Percentiles rank a stretch among this genome's conserved stretches.
phyloP scores from a whole-genome alignment of 441 rosid species.

The Rhodomyrtus psidioides region DNA sequence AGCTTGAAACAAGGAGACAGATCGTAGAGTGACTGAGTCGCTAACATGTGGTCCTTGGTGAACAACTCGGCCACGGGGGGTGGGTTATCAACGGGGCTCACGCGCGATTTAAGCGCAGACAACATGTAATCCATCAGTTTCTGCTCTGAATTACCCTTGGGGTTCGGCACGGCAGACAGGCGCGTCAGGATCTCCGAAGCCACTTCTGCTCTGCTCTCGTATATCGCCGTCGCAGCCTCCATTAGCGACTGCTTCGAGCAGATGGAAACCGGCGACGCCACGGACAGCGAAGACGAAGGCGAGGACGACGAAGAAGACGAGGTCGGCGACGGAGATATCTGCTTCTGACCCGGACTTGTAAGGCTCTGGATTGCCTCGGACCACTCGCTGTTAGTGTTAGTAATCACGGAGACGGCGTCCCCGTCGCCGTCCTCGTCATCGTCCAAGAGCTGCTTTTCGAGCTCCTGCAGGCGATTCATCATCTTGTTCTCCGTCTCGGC shows the following conservation, averaged over 20 bases:
- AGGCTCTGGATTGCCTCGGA: constrained; percentile 58
- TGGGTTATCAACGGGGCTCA: constrained; percentile 29
- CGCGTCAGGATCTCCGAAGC: constrained; percentile 56
- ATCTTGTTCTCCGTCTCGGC: constrained; percentile 54
- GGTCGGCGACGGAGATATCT: constrained; percentile 48
- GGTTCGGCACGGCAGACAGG: constrained; percentile 38
- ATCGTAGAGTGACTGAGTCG: constrained; percentile 52
- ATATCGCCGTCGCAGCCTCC: constrained; percentile 68
- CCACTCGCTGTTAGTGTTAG: constrained; percentile 74
- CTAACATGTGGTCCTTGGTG: constrained; percentile 36
- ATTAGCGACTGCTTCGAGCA: constrained; percentile 43
- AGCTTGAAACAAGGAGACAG: constrained; percentile 66
- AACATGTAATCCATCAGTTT: constrained; percentile 52
- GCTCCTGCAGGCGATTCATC: constrained; percentile 70
- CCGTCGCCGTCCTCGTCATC: constrained; percentile 45
- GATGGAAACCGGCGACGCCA: constrained; percentile 34
- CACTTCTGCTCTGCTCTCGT: constrained; percentile 45
- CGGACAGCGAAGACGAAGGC: constrained; percentile 46
- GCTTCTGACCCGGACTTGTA: constrained; percentile 30
- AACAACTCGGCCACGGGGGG: constrained; percentile 52
- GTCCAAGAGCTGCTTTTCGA: constrained; percentile 71
- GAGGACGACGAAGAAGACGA: constrained; percentile 22
- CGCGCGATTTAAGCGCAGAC: constrained; percentile 48
- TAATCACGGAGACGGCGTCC: constrained; percentile 61
- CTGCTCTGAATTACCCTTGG: constrained; percentile 56